phyloP scores from a whole-genome alignment of 2,329 filamentous ascomycete species.

The Colletotrichum brevisporum region DNA sequence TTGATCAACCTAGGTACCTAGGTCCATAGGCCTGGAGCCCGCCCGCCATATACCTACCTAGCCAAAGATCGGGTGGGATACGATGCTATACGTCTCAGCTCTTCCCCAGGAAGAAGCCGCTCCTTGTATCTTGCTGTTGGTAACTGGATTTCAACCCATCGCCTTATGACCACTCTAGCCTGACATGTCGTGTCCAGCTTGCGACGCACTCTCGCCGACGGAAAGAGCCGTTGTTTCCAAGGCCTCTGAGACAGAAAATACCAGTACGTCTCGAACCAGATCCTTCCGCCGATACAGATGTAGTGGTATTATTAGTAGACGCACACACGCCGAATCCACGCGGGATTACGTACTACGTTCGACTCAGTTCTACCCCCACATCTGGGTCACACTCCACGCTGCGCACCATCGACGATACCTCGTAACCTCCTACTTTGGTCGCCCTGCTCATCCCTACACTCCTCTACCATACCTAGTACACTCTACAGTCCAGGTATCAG shows the following conservation, averaged over 20 bases:
- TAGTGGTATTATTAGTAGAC: neutral
- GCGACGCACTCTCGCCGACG: slow-evolving; percentile 7
- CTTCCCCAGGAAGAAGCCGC: too few relatives aligned
- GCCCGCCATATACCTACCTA: too few relatives aligned
- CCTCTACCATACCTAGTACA: too few relatives aligned
- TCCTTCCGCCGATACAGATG: neutral
- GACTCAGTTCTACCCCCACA: slow-evolving; percentile 34
- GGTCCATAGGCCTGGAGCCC: too few relatives aligned
- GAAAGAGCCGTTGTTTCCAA: neutral
- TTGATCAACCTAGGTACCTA: too few relatives aligned
- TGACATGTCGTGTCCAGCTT: neutral
- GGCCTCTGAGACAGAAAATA: neutral
- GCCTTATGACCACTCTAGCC: neutral
- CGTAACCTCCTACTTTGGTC: neutral
- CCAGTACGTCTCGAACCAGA: neutral
- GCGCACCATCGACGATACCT: neutral
- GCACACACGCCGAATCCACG: slow-evolving; percentile 13
- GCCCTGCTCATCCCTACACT: slow-evolving; percentile 6
- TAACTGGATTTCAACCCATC: too few relatives aligned
- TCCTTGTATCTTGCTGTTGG: too few relatives aligned
- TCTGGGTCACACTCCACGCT: slow-evolving; percentile 11
- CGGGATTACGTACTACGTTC: slow-evolving; percentile 22
- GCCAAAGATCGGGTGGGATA: too few relatives aligned
- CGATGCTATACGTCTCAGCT: too few relatives aligned
- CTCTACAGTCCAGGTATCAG: too few relatives aligned